Percentiles rank a stretch among this genome's conserved stretches.
Conservation (phyloP, 2,329 filamentous ascomycete species). For the Daldinia eschscholtzii region DNA sequence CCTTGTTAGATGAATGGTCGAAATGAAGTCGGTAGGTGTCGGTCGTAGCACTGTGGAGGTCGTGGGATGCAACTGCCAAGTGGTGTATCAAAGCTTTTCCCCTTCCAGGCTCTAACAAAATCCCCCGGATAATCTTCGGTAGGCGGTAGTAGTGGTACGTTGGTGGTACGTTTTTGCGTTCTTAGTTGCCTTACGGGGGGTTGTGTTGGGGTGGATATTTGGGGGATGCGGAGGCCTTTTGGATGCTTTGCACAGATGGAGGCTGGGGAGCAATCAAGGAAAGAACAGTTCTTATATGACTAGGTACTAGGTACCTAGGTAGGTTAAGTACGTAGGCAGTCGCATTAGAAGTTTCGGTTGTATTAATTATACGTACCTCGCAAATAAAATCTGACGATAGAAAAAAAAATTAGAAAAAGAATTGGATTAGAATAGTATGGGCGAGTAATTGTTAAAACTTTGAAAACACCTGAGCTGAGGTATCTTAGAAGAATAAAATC, state of each 20-base stretch:
- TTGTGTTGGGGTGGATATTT: conserved; percentile 16
- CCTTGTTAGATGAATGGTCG: conserved; percentile 38
- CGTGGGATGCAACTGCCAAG: conserved; percentile 32
- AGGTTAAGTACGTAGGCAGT: not conserved
- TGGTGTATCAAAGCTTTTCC: conserved; percentile 31
- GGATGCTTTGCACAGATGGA: conserved; percentile 21
- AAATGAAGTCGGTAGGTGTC: conserved; percentile 37
- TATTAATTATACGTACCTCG: not conserved
- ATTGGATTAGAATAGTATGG: not conserved
- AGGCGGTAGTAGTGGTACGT: conserved; percentile 31
- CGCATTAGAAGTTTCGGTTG: not conserved
- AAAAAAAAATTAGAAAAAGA: not conserved
- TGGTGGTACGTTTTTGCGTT: conserved; percentile 40
- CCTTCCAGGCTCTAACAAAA: conserved; percentile 12
- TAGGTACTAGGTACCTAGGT: not conserved
- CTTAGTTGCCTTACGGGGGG: conserved; percentile 20
- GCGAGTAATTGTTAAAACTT: not conserved
- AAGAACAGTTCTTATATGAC: conserved; percentile 2
- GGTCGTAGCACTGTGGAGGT: conserved; percentile 40
- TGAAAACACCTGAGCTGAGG: too few species aligned
- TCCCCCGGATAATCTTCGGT: conserved; percentile 38
- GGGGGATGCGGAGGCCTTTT: conserved; percentile 29
- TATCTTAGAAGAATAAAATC: not conserved
- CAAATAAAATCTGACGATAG: not conserved
- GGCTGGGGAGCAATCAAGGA: conserved; percentile 18